A percentile compares a stretch with the other conserved stretches of the same genome.
phyloP scores from a whole-genome alignment of 179 eudicot genomes.

The Beta lomatogona region DNA sequence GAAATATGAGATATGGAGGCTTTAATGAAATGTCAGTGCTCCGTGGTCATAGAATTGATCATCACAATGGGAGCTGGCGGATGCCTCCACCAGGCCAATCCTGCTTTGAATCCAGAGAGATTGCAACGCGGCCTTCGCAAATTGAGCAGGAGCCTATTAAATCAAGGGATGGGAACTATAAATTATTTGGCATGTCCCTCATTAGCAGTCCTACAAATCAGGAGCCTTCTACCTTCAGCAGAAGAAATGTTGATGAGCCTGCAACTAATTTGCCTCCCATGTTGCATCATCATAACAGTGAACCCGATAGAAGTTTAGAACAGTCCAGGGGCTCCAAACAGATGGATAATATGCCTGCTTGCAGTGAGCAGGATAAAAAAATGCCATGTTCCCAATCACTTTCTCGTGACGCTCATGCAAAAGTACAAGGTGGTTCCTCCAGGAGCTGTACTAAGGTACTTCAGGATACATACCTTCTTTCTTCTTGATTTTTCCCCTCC shows the following conservation, averaged over 20 bases:
- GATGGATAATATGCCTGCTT: constrained; percentile 38
- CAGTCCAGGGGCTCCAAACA: constrained; percentile 49
- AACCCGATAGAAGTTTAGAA: constrained; percentile 50
- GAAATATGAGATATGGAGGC: constrained; percentile 56
- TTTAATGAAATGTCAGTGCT: constrained; percentile 47
- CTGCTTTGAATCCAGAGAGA: constrained; percentile 56
- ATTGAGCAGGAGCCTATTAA: constrained; percentile 46
- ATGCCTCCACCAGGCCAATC: constrained; percentile 64
- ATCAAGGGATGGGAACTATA: constrained; percentile 74
- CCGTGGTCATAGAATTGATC: constrained; percentile 47
- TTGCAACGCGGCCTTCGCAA: constrained; percentile 34
- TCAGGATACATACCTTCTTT: background rate
- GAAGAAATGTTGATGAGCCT: constrained; percentile 33
- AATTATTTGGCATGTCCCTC: constrained; percentile 83
- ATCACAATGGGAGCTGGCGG: constrained; percentile 58
- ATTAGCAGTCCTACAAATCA: constrained; percentile 39
- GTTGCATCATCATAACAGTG: constrained; percentile 37
- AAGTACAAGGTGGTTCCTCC: constrained; percentile 56
- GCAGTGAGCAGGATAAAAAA: constrained; percentile 53
- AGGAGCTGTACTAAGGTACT: constrained; percentile 91
- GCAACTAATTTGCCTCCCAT: constrained; percentile 33
- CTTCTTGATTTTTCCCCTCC: no score
- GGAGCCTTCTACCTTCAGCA: constrained; percentile 37
- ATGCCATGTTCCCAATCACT: constrained; percentile 29
- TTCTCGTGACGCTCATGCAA: constrained; percentile 49